A percentile compares a stretch with the other conserved stretches of the same genome.
These are phyloP conservation scores for Gorgonomyces haynaldii DNA, from an alignment of 192 early-diverging fungal species.

Conservation along the genomic window DNA sequence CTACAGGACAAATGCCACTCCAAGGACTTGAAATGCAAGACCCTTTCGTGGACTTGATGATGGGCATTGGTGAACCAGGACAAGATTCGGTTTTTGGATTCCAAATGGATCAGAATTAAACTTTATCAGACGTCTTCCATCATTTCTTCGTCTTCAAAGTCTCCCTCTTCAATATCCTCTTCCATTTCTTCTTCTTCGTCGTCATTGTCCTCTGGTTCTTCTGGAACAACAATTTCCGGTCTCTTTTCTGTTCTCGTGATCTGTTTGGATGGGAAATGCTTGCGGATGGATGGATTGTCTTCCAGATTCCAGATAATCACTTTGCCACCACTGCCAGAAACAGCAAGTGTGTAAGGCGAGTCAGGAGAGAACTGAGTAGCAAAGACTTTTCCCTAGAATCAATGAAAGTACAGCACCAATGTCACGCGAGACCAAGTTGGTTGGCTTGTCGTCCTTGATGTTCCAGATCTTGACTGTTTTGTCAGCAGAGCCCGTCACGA, in stretches of 20 bases:
- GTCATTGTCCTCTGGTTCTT: conserved; percentile 23
- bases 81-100: neutral
- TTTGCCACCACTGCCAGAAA: conserved; percentile 82
- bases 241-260: neutral
- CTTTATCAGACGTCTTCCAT: conserved; percentile 2
- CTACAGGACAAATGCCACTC: neutral
- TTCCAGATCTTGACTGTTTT: conserved; percentile 92
- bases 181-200: conserved; percentile 19
- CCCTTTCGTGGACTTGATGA: conserved; percentile 2
- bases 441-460: conserved; percentile 56
- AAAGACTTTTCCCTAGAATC: conserved; percentile 61
- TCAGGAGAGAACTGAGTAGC: conserved; percentile 78
- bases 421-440: conserved; percentile 75
- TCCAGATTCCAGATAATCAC: conserved; percentile 88
- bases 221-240: conserved; percentile 20
- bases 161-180: conserved; percentile 16
- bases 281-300: conserved; percentile 70
- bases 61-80: neutral
- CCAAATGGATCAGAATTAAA: too few species aligned
- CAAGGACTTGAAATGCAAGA: neutral
- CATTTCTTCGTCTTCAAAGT: conserved; percentile 20
- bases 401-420: conserved; percentile 53
- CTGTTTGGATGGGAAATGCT: conserved; percentile 34
- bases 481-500: conserved; percentile 89
- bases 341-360: conserved; percentile 77